Evolutionary conservation across 2,329 filamentous ascomycete species (phyloP).

Genomic region (Stachybotrys chartarum): DNA sequence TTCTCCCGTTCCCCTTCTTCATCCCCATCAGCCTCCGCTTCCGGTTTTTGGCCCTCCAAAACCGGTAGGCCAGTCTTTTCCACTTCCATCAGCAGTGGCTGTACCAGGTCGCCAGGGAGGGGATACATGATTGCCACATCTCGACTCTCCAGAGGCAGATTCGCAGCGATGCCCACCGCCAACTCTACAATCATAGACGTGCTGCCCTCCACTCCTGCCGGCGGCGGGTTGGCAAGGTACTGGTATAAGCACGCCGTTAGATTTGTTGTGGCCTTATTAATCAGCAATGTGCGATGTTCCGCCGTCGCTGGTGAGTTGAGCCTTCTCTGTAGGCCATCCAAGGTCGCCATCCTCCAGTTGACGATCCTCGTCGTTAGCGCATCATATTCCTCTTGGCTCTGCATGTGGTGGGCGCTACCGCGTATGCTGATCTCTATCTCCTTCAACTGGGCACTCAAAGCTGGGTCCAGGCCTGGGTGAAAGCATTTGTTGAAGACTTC

Average conservation of each 20-base stretch:
- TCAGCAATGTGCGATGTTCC: slow-evolving; percentile 62
- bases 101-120: slow-evolving; percentile 64
- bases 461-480: slow-evolving; percentile 76
- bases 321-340: slow-evolving; percentile 76
- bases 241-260: slow-evolving; percentile 64
- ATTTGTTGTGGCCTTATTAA: slow-evolving; percentile 60
- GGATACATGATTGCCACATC: slow-evolving; percentile 87
- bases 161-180: slow-evolving; percentile 75
- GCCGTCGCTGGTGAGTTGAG: slow-evolving; percentile 59
- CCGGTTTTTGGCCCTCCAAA: slow-evolving; percentile 39
- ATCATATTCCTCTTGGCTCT: slow-evolving; percentile 80
- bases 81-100: slow-evolving; percentile 74
- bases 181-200: slow-evolving; percentile 91
- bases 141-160: slow-evolving; percentile 82
- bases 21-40: slow-evolving; percentile 33
- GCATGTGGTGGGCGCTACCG: slow-evolving; percentile 63
- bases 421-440: slow-evolving; percentile 83
- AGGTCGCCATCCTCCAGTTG: slow-evolving; percentile 86
- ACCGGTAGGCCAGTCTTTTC: slow-evolving; percentile 66
- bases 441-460: slow-evolving; percentile 73
- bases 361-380: slow-evolving; percentile 81
- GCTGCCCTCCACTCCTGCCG: slow-evolving; percentile 76
- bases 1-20: slow-evolving; percentile 36
- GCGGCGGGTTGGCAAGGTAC: slow-evolving; percentile 69
- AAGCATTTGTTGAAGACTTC: slow-evolving; percentile 90